Conservation (phyloP, 2,329 filamentous ascomycete species). For the Trichophaea hybrida region DNA sequence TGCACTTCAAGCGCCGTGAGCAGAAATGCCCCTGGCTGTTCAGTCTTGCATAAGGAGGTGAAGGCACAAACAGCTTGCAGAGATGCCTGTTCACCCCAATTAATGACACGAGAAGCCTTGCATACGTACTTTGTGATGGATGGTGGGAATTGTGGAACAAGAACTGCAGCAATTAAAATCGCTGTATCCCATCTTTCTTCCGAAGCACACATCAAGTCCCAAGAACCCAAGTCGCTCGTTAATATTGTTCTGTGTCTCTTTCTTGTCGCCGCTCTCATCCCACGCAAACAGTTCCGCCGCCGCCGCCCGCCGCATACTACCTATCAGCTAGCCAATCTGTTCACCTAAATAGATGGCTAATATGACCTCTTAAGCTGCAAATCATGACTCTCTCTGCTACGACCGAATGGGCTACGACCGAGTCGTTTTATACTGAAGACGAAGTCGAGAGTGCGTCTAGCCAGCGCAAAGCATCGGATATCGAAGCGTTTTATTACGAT, state of each 20-base stretch:
- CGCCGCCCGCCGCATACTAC: too few relatives aligned
- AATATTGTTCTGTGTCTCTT: background rate
- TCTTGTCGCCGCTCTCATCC: background rate
- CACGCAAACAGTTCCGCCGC: background rate
- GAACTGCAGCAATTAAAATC: background rate
- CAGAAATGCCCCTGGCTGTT: too few relatives aligned
- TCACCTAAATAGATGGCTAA: background rate
- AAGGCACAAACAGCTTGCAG: too few relatives aligned
- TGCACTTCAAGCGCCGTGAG: too few relatives aligned
- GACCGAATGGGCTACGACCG: background rate
- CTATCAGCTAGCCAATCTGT: too few relatives aligned
- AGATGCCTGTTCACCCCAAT: too few relatives aligned
- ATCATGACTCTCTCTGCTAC: background rate
- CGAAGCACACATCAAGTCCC: background rate
- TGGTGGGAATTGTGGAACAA: background rate
- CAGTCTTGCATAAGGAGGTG: too few relatives aligned
- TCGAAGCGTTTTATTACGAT: background rate
- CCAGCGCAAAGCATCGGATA: background rate
- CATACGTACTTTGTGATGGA: background rate
- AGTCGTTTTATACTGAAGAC: background rate
- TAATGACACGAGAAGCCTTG: background rate
- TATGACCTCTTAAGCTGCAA: background rate
- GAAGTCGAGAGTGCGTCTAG: background rate
- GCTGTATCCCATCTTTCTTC: background rate
- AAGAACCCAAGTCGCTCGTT: background rate